Conservation (phyloP, 768 basidiomycete species). For the Leccinum incarnatum region DNA sequence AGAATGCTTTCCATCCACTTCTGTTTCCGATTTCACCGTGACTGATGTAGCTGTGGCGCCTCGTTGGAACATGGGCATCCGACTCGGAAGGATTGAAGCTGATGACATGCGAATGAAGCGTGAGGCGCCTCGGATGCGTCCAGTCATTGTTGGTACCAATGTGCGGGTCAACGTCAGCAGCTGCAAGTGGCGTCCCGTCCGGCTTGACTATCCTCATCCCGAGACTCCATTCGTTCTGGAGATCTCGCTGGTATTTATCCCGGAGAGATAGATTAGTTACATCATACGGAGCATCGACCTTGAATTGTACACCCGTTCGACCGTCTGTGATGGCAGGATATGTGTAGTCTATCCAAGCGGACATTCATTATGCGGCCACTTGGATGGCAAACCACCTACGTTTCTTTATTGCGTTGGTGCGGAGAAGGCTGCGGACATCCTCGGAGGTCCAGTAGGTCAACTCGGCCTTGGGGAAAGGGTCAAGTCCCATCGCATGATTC, state of each 20-base stretch:
- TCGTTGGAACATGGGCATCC: no score
- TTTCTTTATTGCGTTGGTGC: not conserved
- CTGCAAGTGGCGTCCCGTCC: no score
- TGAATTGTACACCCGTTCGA: not conserved
- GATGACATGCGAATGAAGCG: no score
- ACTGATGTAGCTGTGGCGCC: no score
- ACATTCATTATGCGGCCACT: not conserved
- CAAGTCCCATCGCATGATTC: not conserved
- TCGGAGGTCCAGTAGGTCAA: conserved; percentile 18
- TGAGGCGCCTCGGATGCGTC: no score
- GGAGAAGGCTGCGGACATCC: conserved; percentile 3
- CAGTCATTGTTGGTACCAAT: no score
- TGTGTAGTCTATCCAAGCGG: conserved; percentile 14
- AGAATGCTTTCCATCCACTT: no score
- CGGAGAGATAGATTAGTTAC: not conserved
- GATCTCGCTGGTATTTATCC: conserved; percentile 1
- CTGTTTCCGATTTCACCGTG: no score
- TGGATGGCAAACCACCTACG: not conserved
- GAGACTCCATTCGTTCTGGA: conserved; percentile 3
- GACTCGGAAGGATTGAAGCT: no score
- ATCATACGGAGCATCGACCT: conserved; percentile 15
- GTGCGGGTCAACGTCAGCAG: no score
- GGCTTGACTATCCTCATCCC: no score
- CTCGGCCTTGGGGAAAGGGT: conserved; percentile 14
- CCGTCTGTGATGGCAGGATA: conserved; percentile 17